These are phyloP conservation scores for Pichia gijzeniarum DNA, from an alignment of 805 yeast genomes.

Conservation along the genomic window DNA sequence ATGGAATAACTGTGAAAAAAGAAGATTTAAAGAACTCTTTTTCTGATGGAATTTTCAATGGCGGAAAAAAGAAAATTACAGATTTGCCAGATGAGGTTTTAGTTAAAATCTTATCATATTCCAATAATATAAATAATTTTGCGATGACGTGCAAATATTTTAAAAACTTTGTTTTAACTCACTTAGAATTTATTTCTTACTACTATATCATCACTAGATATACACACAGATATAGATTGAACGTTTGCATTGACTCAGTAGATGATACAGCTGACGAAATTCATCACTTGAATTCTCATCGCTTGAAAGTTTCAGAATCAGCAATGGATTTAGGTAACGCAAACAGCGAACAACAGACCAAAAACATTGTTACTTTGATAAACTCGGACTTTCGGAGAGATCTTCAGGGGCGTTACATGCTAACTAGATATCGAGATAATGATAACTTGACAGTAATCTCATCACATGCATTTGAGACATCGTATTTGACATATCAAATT, in stretches of 20 bases:
- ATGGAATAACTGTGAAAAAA: neutral
- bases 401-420: neutral
- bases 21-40: neutral
- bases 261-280: conserved; percentile 9
- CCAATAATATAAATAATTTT: conserved; percentile 10
- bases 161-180: conserved; percentile 10
- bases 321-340: neutral
- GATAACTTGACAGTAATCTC: conserved; percentile 7
- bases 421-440: conserved; percentile 10
- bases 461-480: conserved; percentile 7
- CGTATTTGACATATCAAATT: conserved; percentile 9
- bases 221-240: conserved; percentile 1
- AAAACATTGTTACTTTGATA: neutral
- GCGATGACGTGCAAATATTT: conserved; percentile 8
- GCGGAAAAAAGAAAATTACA: neutral
- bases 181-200: conserved; percentile 9
- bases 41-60: neutral
- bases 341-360: neutral
- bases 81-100: conserved; percentile 15
- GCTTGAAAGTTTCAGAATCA: conserved; percentile 5
- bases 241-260: neutral
- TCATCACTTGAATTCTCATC: conserved; percentile 11
- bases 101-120: conserved; percentile 12
- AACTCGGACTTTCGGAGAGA: conserved; percentile 4
- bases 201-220: conserved; percentile 4